phyloP scores from a whole-genome alignment of 2,329 filamentous ascomycete genomes.

The Trichoderma sp. region DNA sequence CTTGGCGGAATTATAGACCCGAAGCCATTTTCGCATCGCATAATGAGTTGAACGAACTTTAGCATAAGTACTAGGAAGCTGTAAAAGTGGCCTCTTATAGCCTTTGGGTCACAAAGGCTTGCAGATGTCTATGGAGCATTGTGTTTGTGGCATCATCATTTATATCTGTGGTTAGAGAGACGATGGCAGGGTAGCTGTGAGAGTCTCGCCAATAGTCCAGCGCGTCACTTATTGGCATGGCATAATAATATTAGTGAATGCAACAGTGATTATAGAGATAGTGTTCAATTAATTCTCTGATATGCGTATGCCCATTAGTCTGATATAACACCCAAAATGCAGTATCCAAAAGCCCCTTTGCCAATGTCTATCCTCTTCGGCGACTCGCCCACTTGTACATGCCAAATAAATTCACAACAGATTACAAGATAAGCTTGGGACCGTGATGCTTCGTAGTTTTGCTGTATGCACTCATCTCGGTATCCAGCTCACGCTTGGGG shows the following conservation, averaged over 20 bases:
- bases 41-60: too few species aligned
- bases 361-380: not conserved
- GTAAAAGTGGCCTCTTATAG: too few species aligned
- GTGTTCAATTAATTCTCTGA: not conserved
- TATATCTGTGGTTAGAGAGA: too few species aligned
- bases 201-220: too few species aligned
- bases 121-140: too few species aligned
- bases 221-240: too few species aligned
- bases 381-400: not conserved
- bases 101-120: too few species aligned
- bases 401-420: not conserved
- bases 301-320: not conserved
- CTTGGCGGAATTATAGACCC: too few species aligned
- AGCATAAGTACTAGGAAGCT: too few species aligned
- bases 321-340: not conserved
- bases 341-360: not conserved
- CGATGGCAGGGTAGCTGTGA: too few species aligned
- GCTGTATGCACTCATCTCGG: constrained; percentile 32
- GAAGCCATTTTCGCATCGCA: too few species aligned
- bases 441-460: constrained; percentile 48
- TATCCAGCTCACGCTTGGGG: constrained; percentile 48
- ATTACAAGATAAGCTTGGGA: constrained; percentile 45
- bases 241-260: not conserved
- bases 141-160: too few species aligned
- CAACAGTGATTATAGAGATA: not conserved